Base-by-base conservation (phyloP, 495 filamentous ascomycete species). In the Podospora appendiculata region DNA sequence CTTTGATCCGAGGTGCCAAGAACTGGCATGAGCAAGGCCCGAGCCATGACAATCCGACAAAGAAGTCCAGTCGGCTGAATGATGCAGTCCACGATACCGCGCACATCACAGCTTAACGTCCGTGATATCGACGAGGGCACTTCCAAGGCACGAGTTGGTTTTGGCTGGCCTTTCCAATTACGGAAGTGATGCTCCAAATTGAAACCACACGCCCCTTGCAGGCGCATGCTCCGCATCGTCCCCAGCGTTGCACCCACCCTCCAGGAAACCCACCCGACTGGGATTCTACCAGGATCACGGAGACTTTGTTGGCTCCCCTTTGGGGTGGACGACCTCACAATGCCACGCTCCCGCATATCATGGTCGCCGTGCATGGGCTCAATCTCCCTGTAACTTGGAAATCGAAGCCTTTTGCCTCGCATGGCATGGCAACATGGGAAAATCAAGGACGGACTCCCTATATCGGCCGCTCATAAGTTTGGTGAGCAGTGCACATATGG, bases 121-220 rank as follows among this genome's bases (percentile, higher is more conserved):
- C 40, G 42, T 19, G 25, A 32, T 63, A 63, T 63, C 13, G 58
- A 63, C 60, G 50, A 48, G 60, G 61, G 53, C 34, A 11, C 17
- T 61, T 60, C 61, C 61, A 61, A 63, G 58, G 56, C 43, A 61
- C 41, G 14, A 48, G 44, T 48, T 50, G 50, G 50, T 25, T 44
- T 41, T 41, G 36, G 17, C 47, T 8, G 47, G 41, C 25, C 36
- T 45, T 12, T 38, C 25, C 47, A 57, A 57, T 57, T 41, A 54
- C 46, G 19, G 50, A 41, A 38, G 40, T 47, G 53, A 49, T 55
- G 53, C 53, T 34, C 12, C 44, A 51, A 54, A 42, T 33, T 48
- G 43, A 52, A 54, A 56, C 17, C 53, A 56, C 51, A 47, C 45
- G 17, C 50, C 53, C 53, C 53, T 59, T 47, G 41, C 48, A 35